Base-by-base conservation (phyloP, 352 stramenopile species). In the Globisporangium viniferum region DNA sequence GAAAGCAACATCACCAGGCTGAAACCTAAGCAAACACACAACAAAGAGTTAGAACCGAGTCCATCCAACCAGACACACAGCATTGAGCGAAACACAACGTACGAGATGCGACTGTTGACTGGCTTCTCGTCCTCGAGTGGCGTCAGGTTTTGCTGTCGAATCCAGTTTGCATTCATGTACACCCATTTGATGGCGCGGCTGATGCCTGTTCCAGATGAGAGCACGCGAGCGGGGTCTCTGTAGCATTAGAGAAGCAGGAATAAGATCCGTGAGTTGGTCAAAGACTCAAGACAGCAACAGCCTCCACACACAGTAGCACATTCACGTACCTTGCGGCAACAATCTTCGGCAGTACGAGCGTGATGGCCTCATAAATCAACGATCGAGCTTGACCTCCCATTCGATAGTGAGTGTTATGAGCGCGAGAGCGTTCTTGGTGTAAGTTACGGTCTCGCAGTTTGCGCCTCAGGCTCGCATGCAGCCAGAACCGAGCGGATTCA, bases 111-210 rank as follows among this genome's bases (percentile, higher is more conserved):
- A n/a, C 31, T 59, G 18, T 62, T 51, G 22, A 57, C 41, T 55
- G 75, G 56, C 5, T 33, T 66, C 39, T 80, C 72, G 24, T 61
- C 57, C 48, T 76, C 70, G 53, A 94, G 68, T n/a, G 71, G 69
- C 22, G 78, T 70, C 2, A 96, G 70, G 24, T 79, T 78, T 65
- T 92, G 86, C 14, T 73, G 78, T 10, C 88, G 84, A 69, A 96
- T 94, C 88, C 88, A 96, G 31, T 91, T 81, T 3, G 88, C 86
- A 54, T 96, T 96, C 10, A 96, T 54, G 62, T 92, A 94, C 1
- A 94, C 88, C 88, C 88, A 96, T 61, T 94, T 93, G n/a, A 94
- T 70, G 12, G 85, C 84, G 36, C 84, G 87, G 69, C 82, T 96
- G 44, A 90, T 74, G 55, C 79, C 80, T 56, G 79, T 86, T 24